Conservation (phyloP, 2,329 filamentous ascomycete genomes). For the Berkeleyomyces basicola region DNA sequence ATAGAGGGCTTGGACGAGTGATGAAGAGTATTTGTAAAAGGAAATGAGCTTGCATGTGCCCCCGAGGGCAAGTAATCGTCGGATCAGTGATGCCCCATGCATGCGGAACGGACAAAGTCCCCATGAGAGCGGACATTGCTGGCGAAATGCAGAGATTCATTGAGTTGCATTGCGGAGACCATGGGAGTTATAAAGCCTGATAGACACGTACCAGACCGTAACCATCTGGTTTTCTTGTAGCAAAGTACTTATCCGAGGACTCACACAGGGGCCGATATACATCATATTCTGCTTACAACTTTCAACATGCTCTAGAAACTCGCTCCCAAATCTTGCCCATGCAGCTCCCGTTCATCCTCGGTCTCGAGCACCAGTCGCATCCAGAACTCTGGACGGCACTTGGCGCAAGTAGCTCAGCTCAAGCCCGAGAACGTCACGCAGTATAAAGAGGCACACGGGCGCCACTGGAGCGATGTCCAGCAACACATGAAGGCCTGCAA, state of each 20-base stretch:
- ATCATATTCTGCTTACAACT: background rate
- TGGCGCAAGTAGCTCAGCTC: slow-evolving; percentile 58
- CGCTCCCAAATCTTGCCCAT: slow-evolving; percentile 2
- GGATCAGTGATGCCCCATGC: background rate
- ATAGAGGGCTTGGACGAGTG: too few species aligned
- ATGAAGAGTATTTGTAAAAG: too few species aligned
- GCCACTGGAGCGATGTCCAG: slow-evolving; percentile 62
- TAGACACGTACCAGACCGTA: too few species aligned
- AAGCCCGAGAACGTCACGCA: slow-evolving; percentile 47
- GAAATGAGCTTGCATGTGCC: background rate
- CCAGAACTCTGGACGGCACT: slow-evolving; percentile 23
- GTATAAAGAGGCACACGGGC: slow-evolving; percentile 59
- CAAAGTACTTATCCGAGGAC: background rate
- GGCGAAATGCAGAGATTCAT: background rate
- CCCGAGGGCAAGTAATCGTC: background rate
- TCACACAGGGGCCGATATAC: background rate
- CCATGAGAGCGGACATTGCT: background rate
- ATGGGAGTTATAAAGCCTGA: too few species aligned
- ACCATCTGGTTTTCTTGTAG: too few species aligned
- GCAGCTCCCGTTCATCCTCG: background rate
- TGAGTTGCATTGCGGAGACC: background rate
- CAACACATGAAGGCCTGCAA: slow-evolving; percentile 61
- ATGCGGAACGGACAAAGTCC: background rate
- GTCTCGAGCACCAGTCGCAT: background rate
- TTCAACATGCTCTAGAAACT: slow-evolving; percentile 5